Percentiles rank a stretch among this genome's conserved stretches.
Conservation (phyloP, 2,329 filamentous ascomycete genomes). For the Madurella fahalii region DNA sequence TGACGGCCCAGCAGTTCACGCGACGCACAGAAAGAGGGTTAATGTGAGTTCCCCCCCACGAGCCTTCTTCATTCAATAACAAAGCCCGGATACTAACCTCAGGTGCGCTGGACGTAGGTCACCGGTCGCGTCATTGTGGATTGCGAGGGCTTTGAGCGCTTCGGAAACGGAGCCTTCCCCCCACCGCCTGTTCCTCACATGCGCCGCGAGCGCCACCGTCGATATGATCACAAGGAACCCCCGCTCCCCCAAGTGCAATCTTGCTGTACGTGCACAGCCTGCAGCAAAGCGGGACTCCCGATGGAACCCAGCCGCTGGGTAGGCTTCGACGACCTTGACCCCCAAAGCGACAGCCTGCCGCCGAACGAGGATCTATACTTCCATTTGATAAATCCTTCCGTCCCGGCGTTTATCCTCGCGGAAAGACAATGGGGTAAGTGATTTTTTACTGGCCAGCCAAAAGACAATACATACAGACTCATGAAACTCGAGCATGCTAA, state of each 20-base stretch:
- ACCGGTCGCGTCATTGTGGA: constrained; percentile 41
- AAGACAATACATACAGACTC: background rate
- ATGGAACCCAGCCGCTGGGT: constrained; percentile 33
- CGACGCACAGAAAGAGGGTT: constrained; percentile 21
- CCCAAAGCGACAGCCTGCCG: constrained; percentile 35
- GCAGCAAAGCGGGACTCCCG: constrained; percentile 25
- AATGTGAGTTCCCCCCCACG: constrained; percentile 1
- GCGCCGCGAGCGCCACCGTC: too few species aligned
- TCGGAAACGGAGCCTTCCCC: constrained; percentile 18
- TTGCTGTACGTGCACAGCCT: constrained; percentile 40
- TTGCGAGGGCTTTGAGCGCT: constrained; percentile 39
- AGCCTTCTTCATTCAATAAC: constrained; percentile 24
- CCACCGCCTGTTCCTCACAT: background rate
- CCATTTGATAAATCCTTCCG: constrained; percentile 39
- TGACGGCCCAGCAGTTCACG: constrained; percentile 38
- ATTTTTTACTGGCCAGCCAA: too few species aligned
- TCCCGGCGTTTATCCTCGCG: constrained; percentile 44
- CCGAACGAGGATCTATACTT: constrained; percentile 40
- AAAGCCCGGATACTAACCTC: background rate
- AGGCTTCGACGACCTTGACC: constrained; percentile 40
- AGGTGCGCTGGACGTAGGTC: background rate
- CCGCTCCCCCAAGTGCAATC: constrained; percentile 38
- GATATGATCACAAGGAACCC: constrained; percentile 1
- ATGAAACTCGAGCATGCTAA: background rate
- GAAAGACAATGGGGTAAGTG: constrained; percentile 42